A percentile compares a stretch with the other conserved stretches of the same genome.
These are phyloP conservation scores for Ajuga reptans DNA, from an alignment of 305 asterid species.

Conservation along the genomic window DNA sequence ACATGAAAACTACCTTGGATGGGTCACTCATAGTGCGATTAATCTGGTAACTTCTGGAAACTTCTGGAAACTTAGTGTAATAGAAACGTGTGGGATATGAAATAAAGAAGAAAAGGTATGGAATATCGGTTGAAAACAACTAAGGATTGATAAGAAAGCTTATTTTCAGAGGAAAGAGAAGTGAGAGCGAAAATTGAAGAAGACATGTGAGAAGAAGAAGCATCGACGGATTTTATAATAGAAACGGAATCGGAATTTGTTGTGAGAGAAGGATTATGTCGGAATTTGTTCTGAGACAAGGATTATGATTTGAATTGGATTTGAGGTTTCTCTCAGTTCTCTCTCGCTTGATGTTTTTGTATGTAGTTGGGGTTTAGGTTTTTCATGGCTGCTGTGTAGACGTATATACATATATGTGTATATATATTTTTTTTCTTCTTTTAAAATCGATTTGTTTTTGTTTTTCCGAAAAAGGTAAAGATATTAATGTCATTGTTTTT, in stretches of 20 bases:
- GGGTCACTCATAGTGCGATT: constrained; percentile 44
- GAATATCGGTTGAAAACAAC: constrained; percentile 23
- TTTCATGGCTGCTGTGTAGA: constrained; percentile 18
- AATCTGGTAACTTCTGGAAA: constrained; percentile 13
- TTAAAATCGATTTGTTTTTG: too few species aligned
- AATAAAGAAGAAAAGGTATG: constrained; percentile 29
- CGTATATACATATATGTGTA: too few species aligned
- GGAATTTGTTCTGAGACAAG: too few species aligned
- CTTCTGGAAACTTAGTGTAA: too few species aligned
- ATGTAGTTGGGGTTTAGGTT: constrained; percentile 38
- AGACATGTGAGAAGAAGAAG: constrained; percentile 36
- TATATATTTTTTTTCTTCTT: too few species aligned
- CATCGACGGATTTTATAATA: constrained; percentile 37
- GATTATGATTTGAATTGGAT: constrained; percentile 15
- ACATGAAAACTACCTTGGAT: constrained; percentile 31
- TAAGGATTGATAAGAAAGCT: constrained; percentile 30
- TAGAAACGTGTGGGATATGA: constrained; percentile 27
- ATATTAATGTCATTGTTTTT: too few species aligned
- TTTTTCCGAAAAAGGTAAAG: too few species aligned
- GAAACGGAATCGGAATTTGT: neutral
- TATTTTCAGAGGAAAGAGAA: constrained; percentile 18
- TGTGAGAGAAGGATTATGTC: neutral
- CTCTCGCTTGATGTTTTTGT: neutral
- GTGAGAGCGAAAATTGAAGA: constrained; percentile 35
- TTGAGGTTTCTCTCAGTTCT: neutral